These are phyloP conservation scores for Erodium moschatum DNA, from an alignment of 441 rosid species.

Conservation along the genomic window DNA sequence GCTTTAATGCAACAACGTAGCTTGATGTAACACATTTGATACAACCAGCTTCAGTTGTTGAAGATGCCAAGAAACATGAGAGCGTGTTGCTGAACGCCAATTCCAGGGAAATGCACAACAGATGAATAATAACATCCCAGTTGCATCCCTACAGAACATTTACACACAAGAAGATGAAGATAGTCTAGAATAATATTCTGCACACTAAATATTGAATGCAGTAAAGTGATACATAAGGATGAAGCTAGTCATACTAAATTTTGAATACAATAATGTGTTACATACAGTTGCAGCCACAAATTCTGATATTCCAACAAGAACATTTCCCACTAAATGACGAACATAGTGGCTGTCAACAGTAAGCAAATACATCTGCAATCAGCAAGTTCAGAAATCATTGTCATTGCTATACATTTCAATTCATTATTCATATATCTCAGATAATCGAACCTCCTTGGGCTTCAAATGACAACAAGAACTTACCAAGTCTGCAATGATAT, in stretches of 20 bases:
- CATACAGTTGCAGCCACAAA: slow-evolving; percentile 47
- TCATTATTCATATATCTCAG: background rate
- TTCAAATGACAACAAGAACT: slow-evolving; percentile 8
- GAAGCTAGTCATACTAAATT: background rate
- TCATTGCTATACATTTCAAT: background rate
- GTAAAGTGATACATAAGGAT: too few relatives aligned
- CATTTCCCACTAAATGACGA: slow-evolving; percentile 55
- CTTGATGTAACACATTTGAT: slow-evolving; percentile 19
- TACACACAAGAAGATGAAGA: slow-evolving; percentile 2
- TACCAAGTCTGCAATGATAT: slow-evolving; percentile 45
- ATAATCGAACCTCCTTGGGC: background rate
- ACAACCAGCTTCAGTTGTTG: slow-evolving; percentile 20
- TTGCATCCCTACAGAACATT: slow-evolving; percentile 36
- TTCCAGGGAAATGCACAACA: slow-evolving; percentile 41
- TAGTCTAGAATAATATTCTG: background rate
- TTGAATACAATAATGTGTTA: slow-evolving; percentile 8
- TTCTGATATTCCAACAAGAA: slow-evolving; percentile 47
- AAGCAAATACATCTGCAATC: slow-evolving; percentile 41
- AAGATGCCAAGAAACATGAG: slow-evolving; percentile 22
- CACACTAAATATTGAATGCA: too few relatives aligned
- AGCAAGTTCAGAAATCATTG: background rate
- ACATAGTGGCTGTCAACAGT: slow-evolving; percentile 37
- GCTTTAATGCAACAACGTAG: slow-evolving; percentile 29
- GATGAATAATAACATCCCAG: slow-evolving; percentile 37
- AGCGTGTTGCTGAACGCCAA: slow-evolving; percentile 29